phyloP scores from a whole-genome alignment of 1,284 basidiomycete genomes.

The Lignosus rhinocerotis region DNA sequence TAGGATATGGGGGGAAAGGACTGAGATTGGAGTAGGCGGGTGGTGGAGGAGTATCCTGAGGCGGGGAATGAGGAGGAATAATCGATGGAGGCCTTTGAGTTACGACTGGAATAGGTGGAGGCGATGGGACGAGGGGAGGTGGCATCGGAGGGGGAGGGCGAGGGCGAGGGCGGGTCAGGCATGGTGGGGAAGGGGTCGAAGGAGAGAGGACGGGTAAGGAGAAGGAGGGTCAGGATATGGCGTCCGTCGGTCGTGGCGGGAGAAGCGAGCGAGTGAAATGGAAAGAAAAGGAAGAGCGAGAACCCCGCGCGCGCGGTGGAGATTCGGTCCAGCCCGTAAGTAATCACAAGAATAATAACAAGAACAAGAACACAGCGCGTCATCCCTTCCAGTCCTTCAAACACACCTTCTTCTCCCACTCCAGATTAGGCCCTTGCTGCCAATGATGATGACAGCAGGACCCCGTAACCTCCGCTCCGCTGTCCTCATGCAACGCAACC shows the following conservation, averaged over 20 bases:
- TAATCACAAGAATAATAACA: no score
- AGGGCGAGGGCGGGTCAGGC: not conserved
- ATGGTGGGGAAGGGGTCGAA: slow-evolving; percentile 7
- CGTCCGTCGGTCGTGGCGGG: not conserved
- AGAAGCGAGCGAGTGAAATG: not conserved
- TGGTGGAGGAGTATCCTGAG: slow-evolving; percentile 4
- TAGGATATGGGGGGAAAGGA: slow-evolving; percentile 20
- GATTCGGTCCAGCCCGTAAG: no score
- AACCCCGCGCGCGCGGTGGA: no score
- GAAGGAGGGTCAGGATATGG: not conserved
- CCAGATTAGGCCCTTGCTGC: no score
- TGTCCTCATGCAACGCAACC: no score
- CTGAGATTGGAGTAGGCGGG: slow-evolving; percentile 9
- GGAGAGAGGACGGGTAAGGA: not conserved
- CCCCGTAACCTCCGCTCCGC: no score
- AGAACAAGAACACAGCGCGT: no score
- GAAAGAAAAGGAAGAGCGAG: no score
- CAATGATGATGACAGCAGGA: no score
- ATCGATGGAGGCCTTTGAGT: slow-evolving; percentile 15
- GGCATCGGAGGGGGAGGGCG: slow-evolving; percentile 2
- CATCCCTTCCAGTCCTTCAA: no score
- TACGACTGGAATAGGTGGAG: slow-evolving; percentile 8
- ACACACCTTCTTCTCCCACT: no score
- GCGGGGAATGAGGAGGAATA: slow-evolving; percentile 9
- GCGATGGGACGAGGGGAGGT: slow-evolving; percentile 6